A percentile compares a stretch with the other conserved stretches of the same genome.
phyloP scores from a whole-genome alignment of 345 rosid species.

The Jatropha curcas region DNA sequence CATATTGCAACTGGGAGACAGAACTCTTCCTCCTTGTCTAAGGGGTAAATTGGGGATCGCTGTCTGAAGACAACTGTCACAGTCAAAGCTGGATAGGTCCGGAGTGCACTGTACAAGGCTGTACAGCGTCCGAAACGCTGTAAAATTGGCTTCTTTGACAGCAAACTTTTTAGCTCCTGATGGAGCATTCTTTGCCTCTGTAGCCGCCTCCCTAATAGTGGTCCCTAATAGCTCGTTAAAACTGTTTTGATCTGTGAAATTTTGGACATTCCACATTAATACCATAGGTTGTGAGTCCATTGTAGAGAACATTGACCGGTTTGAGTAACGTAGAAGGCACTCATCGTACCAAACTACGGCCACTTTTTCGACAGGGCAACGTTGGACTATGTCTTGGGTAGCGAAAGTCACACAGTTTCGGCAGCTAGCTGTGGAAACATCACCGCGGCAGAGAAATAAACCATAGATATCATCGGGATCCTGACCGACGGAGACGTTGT shows the following conservation, averaged over 20 bases:
- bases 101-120: conserved; percentile 54
- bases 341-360: conserved; percentile 34
- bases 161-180: conserved; percentile 40
- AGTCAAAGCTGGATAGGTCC: conserved; percentile 36
- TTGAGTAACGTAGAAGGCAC: conserved; percentile 36
- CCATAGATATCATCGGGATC: conserved; percentile 17
- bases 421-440: conserved; percentile 16
- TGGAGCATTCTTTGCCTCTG: conserved; percentile 20
- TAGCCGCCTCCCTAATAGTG: conserved; percentile 4
- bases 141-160: conserved; percentile 8
- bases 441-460: conserved; percentile 45
- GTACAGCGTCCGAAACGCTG: conserved; percentile 31
- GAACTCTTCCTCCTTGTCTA: conserved; percentile 39
- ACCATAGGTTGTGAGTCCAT: rapidly evolving
- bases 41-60: conserved; percentile 25
- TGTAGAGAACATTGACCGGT: not conserved
- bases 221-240: conserved; percentile 16
- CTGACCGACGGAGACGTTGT: conserved; percentile 21
- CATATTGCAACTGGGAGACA: conserved; percentile 45
- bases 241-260: conserved; percentile 4
- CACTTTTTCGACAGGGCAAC: conserved; percentile 23
- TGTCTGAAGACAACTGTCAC: conserved; percentile 34
- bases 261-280: not conserved
- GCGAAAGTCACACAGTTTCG: conserved; percentile 24
- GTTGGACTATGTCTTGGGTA: not conserved